These are phyloP conservation scores for Ophiosphaerella narmari DNA, from an alignment of 2,329 filamentous ascomycete species.

Conservation along the genomic window DNA sequence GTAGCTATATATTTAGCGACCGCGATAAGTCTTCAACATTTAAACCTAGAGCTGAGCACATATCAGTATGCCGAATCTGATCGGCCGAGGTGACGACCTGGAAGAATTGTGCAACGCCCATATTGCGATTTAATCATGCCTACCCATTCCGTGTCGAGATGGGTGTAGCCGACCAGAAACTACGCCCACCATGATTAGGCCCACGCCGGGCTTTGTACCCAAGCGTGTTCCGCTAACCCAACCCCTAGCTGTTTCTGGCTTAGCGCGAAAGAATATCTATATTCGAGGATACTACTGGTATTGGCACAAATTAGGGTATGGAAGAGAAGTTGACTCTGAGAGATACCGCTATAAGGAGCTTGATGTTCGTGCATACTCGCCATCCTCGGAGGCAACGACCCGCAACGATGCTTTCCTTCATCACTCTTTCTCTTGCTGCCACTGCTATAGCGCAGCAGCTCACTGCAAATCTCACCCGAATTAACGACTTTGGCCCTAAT, in stretches of 20 bases:
- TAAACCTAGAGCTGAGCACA: too few relatives aligned
- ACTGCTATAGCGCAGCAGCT: slow-evolving; percentile 23
- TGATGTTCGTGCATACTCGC: background rate
- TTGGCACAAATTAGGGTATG: too few relatives aligned
- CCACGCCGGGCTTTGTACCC: background rate
- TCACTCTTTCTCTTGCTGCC: slow-evolving; percentile 18
- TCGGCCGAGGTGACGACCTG: background rate
- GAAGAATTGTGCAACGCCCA: background rate
- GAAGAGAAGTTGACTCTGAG: background rate
- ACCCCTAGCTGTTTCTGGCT: too few relatives aligned
- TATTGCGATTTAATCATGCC: background rate
- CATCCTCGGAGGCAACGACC: background rate
- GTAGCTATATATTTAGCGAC: too few relatives aligned
- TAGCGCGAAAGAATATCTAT: too few relatives aligned
- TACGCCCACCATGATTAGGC: background rate
- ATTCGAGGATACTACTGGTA: too few relatives aligned
- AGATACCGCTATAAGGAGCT: background rate
- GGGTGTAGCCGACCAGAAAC: background rate
- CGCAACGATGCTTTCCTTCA: slow-evolving; percentile 3
- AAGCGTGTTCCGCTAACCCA: background rate
- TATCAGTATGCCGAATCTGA: background rate
- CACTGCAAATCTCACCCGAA: slow-evolving; percentile 32
- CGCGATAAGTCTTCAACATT: too few relatives aligned
- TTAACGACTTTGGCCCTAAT: slow-evolving; percentile 38
- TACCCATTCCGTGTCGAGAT: background rate